Base-by-base conservation (phyloP, 2,329 filamentous ascomycete species). In the Pseudogymnoascus sp. region DNA sequence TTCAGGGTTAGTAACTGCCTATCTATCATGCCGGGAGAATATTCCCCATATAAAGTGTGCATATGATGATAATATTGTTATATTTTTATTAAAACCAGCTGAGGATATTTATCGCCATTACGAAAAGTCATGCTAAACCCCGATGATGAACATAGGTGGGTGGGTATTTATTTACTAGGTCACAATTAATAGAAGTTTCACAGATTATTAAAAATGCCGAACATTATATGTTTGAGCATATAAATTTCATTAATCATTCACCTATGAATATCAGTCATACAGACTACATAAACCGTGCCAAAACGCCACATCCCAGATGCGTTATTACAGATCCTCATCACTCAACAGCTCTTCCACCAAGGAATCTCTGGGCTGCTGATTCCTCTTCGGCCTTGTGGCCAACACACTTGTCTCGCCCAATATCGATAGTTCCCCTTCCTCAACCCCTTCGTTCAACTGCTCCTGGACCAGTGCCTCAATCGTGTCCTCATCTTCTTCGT, bases 311-410 rank as follows among this genome's bases (percentile, higher is more conserved):
- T 56, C 16, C 50, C 50, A 33, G 6, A 28, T 31, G 38, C 59
- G 22, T 40, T 60, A 60, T 41, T 40, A 60, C 35, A 41, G 4
- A 60, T 72, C 71, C 41, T 67, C 70, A 68, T 72, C 70, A 65
- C 69, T 71, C 65, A 72, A 64, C 59, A 72, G 53, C 53, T 70
- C 69, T n/a, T 68, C 66, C 26, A 72, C 67, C 7, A 72, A 43
- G 12, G 63, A 66, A 61, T 72, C 71, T 19, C 50, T 33, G 10
- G 50, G 50, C 16, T 24, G 35, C 33, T 41, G 33, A 60, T 10
- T 16, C 14, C 35, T 24, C 35, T 38, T 38, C 19, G 60, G 37
- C 35, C 60, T 61, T 53, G 28, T 61, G 19, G 40, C 60, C 40
- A 50, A 33, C n/a, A 61, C 35, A 14, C 28, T 50, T n/a, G 28